Base-by-base conservation (phyloP, 1,284 basidiomycete genomes). In the Tilletiopsis washingtonensis region DNA sequence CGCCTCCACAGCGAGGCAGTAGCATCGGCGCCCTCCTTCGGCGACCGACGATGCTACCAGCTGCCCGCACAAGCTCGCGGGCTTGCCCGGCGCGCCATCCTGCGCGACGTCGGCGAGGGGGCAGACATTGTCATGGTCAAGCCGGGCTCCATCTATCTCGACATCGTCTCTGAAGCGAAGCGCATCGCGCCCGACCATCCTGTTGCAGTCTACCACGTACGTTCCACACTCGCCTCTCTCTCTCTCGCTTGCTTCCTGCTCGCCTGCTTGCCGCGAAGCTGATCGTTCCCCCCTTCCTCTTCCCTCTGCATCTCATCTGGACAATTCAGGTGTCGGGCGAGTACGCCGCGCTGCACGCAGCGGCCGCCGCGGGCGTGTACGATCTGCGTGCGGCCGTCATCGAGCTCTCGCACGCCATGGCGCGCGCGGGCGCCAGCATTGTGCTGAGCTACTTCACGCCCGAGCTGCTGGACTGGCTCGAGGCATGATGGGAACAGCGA, bases 61-160 rank as follows among this genome's bases (percentile, higher is more conserved):
- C 82, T 98, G 0, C 93, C 93, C 0, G 86, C 90, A 0, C 77
- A 81, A 20, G 91, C 83, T 19, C 84, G 88, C 55, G 91, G 91
- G 6, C 81, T 98, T 27, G 94, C 94, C 1, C 82, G 88, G 24
- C 82, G 94, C 49, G 94, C 94, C 0, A 88, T 98, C 45, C 86
- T 93, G 64, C 71, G 88, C 34, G 94, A 99, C 73, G 80, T 82
- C 0, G 76, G 73, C n/a, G 93, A 99, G 77, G 94, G 94, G 20
- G 94, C 94, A 15, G 94, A 99, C 73, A 88, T 98, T 63, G 83
- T 99, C 71, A 98, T 99, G 93, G 90, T 99, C 71, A 99, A 99
- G 74, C 94, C 94, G 9, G 82, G 88, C 0, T 75, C 97, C 52
- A 91, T 91, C 0, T 98, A 98, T 77, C 85, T 98, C 44, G 94